phyloP scores from a whole-genome alignment of 2,329 filamentous ascomycete species.

The Venturia oleaginea region DNA sequence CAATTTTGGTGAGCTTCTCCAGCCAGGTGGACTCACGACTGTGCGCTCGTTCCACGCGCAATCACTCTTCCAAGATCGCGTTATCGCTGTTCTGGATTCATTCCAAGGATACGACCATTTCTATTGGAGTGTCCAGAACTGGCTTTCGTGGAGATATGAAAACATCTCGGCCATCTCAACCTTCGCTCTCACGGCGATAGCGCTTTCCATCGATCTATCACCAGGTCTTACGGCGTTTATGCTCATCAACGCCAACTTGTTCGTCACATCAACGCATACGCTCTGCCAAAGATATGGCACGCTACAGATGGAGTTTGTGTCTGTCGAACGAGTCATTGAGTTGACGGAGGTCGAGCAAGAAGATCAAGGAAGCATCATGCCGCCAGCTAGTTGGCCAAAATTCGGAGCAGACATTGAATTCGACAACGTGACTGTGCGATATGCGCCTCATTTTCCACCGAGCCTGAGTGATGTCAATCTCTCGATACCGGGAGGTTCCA shows the following conservation, averaged over 20 bases:
- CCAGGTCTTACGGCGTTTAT: conserved; percentile 78
- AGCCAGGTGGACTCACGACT: conserved; percentile 65
- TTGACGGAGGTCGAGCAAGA: conserved; percentile 75
- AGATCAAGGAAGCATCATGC: conserved; percentile 53
- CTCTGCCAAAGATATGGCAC: conserved; percentile 75
- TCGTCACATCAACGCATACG: conserved; percentile 58
- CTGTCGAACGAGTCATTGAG: conserved; percentile 77
- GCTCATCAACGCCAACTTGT: conserved; percentile 59
- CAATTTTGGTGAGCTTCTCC: conserved; percentile 76
- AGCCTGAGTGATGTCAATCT: conserved; percentile 62
- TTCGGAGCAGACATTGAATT: conserved; percentile 66
- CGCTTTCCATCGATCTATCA: conserved; percentile 63
- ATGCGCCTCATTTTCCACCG: conserved; percentile 67
- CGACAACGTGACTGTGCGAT: conserved; percentile 66
- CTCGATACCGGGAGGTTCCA: conserved; percentile 66
- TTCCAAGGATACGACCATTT: conserved; percentile 96
- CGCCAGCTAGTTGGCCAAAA: conserved; percentile 68
- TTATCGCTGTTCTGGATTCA: conserved; percentile 74
- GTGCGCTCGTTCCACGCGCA: conserved; percentile 77
- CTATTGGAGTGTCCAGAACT: conserved; percentile 75
- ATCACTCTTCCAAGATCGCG: conserved; percentile 66
- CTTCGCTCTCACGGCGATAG: conserved; percentile 63
- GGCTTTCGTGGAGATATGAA: conserved; percentile 76
- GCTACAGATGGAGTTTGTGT: conserved; percentile 86
- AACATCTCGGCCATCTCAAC: conserved; percentile 63